Evolutionary conservation across 148 eudicot genomes (phyloP).

Genomic region (Fagopyrum esculentum): DNA sequence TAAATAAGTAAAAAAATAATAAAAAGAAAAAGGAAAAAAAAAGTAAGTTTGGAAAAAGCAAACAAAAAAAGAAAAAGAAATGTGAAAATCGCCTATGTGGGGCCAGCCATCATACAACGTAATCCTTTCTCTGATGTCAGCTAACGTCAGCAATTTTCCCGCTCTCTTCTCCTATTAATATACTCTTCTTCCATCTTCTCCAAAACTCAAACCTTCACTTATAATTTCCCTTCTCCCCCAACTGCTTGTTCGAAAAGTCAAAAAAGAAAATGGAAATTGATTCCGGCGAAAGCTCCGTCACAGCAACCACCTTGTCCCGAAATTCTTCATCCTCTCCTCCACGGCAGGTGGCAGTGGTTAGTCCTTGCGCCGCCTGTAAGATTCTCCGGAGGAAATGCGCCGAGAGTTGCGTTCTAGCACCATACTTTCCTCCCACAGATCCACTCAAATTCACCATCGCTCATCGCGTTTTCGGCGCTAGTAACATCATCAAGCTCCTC

Average conservation of each 20-base stretch:
- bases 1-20: too few species aligned
- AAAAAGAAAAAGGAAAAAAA: too few species aligned
- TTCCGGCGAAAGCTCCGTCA: background rate
- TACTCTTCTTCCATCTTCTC: background rate
- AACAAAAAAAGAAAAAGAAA: background rate
- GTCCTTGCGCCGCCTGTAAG: constrained; percentile 76
- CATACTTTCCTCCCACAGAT: constrained; percentile 65
- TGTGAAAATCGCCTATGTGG: background rate
- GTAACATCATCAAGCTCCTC: constrained; percentile 67
- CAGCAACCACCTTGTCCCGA: background rate
- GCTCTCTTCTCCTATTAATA: background rate
- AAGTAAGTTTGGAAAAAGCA: too few species aligned
- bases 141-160: background rate
- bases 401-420: constrained; percentile 59
- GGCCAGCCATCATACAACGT: background rate
- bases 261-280: background rate
- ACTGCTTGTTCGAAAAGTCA: background rate
- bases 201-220: background rate
- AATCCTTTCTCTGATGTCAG: background rate
- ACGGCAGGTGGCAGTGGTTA: background rate
- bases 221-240: background rate
- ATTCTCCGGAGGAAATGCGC: constrained; percentile 59
- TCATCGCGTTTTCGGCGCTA: constrained; percentile 71
- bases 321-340: background rate
- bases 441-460: constrained; percentile 73